These are phyloP conservation scores for Neurospora sp. DNA, from an alignment of 495 filamentous ascomycete genomes.

Conservation along the genomic window DNA sequence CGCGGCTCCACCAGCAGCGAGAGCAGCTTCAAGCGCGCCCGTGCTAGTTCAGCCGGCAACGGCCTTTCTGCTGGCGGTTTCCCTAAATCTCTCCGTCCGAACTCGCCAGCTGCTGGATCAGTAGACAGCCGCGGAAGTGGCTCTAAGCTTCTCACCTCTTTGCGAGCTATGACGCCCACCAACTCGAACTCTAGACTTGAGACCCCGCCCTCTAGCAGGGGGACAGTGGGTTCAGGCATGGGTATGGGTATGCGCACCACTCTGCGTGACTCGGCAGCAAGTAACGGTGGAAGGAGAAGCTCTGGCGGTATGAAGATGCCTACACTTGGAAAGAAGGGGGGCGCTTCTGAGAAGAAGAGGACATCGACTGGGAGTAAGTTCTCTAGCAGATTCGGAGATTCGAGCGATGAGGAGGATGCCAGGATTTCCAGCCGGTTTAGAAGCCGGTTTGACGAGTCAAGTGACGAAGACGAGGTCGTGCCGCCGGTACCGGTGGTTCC, in stretches of 20 bases:
- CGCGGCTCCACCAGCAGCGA: constrained; percentile 38
- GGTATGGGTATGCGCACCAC: constrained; percentile 23
- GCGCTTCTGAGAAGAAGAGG: constrained; percentile 2
- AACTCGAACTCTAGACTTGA: constrained; percentile 20
- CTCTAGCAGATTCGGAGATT: constrained; percentile 45
- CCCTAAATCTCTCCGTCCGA: constrained; percentile 27
- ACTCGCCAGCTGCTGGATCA: not conserved
- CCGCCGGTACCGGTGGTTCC: constrained; percentile 11
- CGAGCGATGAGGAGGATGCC: constrained; percentile 60
- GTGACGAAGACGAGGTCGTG: constrained; percentile 51
- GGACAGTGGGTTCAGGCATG: not conserved
- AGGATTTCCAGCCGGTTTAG: constrained; percentile 40
- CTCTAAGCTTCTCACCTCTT: constrained; percentile 10
- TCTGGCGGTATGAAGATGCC: constrained; percentile 18
- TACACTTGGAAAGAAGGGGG: constrained; percentile 24
- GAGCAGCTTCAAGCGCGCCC: constrained; percentile 38
- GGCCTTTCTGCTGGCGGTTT: constrained; percentile 10
- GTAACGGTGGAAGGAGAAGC: constrained; percentile 7
- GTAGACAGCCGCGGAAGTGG: not conserved
- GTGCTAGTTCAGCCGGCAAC: constrained; percentile 2
- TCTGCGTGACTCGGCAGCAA: constrained; percentile 15
- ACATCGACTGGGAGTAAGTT: constrained; percentile 19
- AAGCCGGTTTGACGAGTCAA: constrained; percentile 75
- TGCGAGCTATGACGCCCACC: constrained; percentile 29
- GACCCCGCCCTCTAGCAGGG: constrained; percentile 2